A percentile compares a stretch with the other conserved stretches of the same genome.
phyloP scores from a whole-genome alignment of 495 filamentous ascomycete species.

The Aspergillus asperescens region DNA sequence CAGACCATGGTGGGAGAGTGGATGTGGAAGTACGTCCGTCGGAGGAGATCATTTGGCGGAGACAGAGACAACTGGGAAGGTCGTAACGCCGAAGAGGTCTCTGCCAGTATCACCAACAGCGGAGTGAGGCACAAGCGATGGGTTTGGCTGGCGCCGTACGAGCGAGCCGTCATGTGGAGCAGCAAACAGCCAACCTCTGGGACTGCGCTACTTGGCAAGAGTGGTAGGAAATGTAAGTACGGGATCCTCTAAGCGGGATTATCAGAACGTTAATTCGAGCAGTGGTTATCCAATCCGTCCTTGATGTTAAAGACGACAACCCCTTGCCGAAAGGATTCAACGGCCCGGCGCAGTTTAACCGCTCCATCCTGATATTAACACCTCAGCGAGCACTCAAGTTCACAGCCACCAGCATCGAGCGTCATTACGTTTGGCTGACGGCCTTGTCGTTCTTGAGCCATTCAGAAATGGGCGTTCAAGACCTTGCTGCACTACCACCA shows the following conservation, averaged over 20 bases:
- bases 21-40: conserved; percentile 98
- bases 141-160: conserved; percentile 98
- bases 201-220: conserved; percentile 86
- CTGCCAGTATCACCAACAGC: conserved; percentile 50
- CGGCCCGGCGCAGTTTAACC: conserved; percentile 63
- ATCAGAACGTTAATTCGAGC: conserved; percentile 19
- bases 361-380: conserved; percentile 91
- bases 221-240: conserved; percentile 85
- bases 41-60: conserved; percentile 75
- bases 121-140: conserved; percentile 86
- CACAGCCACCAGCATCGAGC: conserved; percentile 73
- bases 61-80: conserved; percentile 57
- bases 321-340: conserved; percentile 68
- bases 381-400: conserved; percentile 94
- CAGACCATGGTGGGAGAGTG: conserved; percentile 99
- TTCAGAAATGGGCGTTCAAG: conserved; percentile 67
- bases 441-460: conserved; percentile 91
- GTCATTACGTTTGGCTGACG: conserved; percentile 93
- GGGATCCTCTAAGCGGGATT: neutral
- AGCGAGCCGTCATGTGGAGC: conserved; percentile 95
- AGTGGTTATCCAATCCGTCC: conserved; percentile 93
- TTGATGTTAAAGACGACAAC: conserved; percentile 95
- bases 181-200: conserved; percentile 91
- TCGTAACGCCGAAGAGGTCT: conserved; percentile 44
- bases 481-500: conserved; percentile 54